phyloP scores from a whole-genome alignment of 805 yeast genomes.

The Pichia cabralensis region DNA sequence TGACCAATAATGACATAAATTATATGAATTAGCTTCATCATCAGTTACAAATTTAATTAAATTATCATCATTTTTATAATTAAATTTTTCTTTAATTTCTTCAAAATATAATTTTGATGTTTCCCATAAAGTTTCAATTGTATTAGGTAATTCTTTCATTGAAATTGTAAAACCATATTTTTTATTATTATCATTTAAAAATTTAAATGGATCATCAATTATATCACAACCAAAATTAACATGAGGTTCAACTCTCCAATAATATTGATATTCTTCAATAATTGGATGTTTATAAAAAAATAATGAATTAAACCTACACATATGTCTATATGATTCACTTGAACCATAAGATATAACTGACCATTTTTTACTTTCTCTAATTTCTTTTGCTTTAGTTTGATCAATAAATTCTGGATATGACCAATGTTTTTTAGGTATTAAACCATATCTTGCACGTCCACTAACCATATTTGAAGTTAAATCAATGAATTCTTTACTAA shows the following conservation, averaged over 20 bases:
- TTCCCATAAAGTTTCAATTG: slow-evolving; percentile 44
- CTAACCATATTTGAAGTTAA: slow-evolving; percentile 30
- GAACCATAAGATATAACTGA: slow-evolving; percentile 46
- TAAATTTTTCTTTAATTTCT: slow-evolving; percentile 7
- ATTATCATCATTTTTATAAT: slow-evolving; percentile 21
- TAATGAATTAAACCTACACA: slow-evolving; percentile 44
- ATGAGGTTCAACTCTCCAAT: slow-evolving; percentile 55
- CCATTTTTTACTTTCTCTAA: slow-evolving; percentile 26
- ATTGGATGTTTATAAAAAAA: slow-evolving; percentile 49
- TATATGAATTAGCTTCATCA: slow-evolving; percentile 55
- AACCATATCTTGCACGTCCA: slow-evolving; percentile 37
- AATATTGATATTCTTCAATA: slow-evolving; percentile 42
- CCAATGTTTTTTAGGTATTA: slow-evolving; percentile 43
- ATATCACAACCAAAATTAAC: slow-evolving; percentile 43
- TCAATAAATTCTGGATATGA: slow-evolving; percentile 40
- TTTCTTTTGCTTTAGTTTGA: slow-evolving; percentile 28
- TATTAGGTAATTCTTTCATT: slow-evolving; percentile 38
- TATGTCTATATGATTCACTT: slow-evolving; percentile 61
- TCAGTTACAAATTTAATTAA: slow-evolving; percentile 52
- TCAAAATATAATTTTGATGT: slow-evolving; percentile 34
- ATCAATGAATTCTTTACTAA: slow-evolving; percentile 31
- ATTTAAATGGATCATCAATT: slow-evolving; percentile 44
- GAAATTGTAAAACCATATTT: slow-evolving; percentile 45
- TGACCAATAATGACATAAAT: slow-evolving; percentile 76
- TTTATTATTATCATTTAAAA: slow-evolving; percentile 39